Base-by-base conservation (phyloP, 345 rosid species). In the Ceriops tagal region DNA sequence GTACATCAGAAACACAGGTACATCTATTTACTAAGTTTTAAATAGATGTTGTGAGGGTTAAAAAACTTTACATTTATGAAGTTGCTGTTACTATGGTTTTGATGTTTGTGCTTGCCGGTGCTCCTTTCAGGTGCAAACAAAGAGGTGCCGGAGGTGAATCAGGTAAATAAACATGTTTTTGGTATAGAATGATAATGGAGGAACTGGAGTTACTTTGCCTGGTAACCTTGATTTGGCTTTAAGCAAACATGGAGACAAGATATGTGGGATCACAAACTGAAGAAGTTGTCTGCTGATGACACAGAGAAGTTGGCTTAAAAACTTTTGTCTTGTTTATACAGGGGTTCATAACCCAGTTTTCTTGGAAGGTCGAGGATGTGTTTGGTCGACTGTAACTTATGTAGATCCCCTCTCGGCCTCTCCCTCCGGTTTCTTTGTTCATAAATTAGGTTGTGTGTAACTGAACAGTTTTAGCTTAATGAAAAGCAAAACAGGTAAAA, bases 1-100 rank as follows among this genome's bases (percentile, higher is more conserved):
- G 80, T 53, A 66, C 90, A 64, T 52, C 87, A 19, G 88, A 83
- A 67, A 65, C 80, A 6, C 90, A 95, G 97, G 97, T 95, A 77
- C 62, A 75, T 62, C 26, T 10, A 34, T 57, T 60, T 61, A 4
- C 15, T 1, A 67, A 57, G 49, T 30, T 28, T 24, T 47, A 35
- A 21, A 22, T 52, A 31, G 47, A 26, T 64, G 11, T 61, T 49
- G 26, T 3, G 55, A 16, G 31, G 4, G 27, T 62, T 62, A 43
- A 43, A 2, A 1, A 39, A 39, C 47, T 39, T 39, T 9, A 26
- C 2, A 43, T 28, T 6, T 3, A 51, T 66, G 68, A 55, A 47
- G n/a, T 24, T 8, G 30, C 51, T 22, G 30, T 28, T 2, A 39
- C 16, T 39, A 3, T 43, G 49, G 59, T 28, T 34, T 49, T 70